These are phyloP conservation scores for Gillenia trifoliata DNA, from an alignment of 306 rosid genomes.

Conservation along the genomic window DNA sequence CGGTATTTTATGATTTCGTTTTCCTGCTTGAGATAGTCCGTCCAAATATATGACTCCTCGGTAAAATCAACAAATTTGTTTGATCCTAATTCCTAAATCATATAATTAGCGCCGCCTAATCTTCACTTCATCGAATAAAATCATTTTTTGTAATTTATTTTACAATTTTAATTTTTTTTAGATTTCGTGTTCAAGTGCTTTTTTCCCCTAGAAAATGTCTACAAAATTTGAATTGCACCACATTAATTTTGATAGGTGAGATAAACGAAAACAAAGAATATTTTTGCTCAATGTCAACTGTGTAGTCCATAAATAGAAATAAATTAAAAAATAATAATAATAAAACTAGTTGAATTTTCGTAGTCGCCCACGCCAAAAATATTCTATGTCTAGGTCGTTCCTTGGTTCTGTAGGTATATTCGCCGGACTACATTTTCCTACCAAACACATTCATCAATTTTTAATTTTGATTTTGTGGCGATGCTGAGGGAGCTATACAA, in stretches of 20 bases:
- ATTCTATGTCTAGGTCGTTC: background rate
- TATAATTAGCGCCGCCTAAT: background rate
- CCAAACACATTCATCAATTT: background rate
- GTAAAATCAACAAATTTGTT: background rate
- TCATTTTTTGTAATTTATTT: background rate
- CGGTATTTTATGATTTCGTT: constrained; percentile 1
- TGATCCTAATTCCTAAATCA: background rate
- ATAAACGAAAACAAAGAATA: background rate
- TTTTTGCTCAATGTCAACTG: background rate
- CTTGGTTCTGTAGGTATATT: background rate
- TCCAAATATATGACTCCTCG: background rate
- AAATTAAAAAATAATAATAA: background rate
- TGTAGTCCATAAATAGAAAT: background rate
- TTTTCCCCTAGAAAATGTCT: background rate
- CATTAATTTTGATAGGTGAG: background rate
- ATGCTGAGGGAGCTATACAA: too few relatives aligned
- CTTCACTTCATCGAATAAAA: background rate
- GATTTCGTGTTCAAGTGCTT: too few relatives aligned
- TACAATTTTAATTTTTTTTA: background rate
- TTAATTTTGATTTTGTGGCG: too few relatives aligned
- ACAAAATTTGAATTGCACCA: background rate
- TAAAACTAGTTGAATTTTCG: background rate
- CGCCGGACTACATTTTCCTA: background rate
- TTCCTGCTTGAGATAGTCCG: background rate
- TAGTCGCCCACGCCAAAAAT: background rate